Percentiles rank a stretch among this genome's conserved stretches.
Evolutionary conservation across 192 early-diverging fungal genomes (phyloP).

Genomic region (Backusella circina): DNA sequence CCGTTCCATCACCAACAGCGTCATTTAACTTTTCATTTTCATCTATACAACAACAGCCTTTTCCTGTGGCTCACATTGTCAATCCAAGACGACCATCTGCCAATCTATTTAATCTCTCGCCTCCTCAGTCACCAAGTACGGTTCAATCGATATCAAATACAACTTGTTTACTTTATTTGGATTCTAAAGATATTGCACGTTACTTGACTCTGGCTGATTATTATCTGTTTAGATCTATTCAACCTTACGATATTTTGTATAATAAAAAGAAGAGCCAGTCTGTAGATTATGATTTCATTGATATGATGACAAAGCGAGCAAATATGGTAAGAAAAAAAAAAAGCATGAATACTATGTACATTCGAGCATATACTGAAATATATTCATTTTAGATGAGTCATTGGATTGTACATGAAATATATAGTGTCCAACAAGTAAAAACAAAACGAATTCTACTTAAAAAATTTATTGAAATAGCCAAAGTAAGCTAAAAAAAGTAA

Average conservation of each 20-base stretch:
- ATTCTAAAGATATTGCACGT: conserved; percentile 25
- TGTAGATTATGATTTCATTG: conserved; percentile 19
- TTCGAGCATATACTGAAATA: neutral
- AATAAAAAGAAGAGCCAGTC: neutral
- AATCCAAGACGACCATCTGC: neutral
- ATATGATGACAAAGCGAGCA: conserved; percentile 34
- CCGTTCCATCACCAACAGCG: neutral
- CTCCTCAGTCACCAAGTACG: conserved; percentile 18
- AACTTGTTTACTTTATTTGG: neutral
- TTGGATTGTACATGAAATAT: conserved; percentile 32
- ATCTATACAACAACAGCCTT: neutral
- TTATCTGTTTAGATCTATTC: conserved; percentile 37
- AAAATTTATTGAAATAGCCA: conserved; percentile 34
- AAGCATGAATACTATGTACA: no score
- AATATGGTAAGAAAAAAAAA: conserved; percentile 36
- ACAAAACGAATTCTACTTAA: conserved; percentile 10
- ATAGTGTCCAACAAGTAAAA: conserved; percentile 1
- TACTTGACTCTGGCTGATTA: conserved; percentile 43
- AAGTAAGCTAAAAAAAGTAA: conserved; percentile 9
- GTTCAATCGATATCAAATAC: neutral
- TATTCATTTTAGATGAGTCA: conserved; percentile 23
- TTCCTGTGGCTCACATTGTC: neutral
- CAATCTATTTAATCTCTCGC: conserved; percentile 8
- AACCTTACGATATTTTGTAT: conserved; percentile 26
- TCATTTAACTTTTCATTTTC: neutral